Conservation (phyloP, 768 basidiomycete genomes). For the Boletus bicolor region DNA sequence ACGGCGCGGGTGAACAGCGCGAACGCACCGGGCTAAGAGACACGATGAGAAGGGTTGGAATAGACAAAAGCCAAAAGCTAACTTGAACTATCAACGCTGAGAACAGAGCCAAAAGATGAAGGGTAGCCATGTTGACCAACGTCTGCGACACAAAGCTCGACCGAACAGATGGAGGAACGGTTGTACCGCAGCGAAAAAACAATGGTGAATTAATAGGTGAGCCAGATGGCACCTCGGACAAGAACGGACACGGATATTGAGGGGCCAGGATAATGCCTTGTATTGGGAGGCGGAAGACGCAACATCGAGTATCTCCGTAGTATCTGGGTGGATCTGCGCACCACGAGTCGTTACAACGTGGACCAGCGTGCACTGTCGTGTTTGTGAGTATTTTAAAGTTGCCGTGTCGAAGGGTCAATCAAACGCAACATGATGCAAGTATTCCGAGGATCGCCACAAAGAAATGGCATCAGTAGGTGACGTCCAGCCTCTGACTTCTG, state of each 20-base stretch:
- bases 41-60: neutral
- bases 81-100: neutral
- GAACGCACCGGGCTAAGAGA: neutral
- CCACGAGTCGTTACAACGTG: no score
- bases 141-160: neutral
- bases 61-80: neutral
- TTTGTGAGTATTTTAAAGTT: no score
- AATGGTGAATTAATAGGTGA: neutral
- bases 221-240: neutral
- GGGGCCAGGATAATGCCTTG: neutral
- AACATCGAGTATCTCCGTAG: neutral
- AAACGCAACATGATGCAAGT: neutral
- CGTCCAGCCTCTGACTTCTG: neutral
- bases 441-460: neutral
- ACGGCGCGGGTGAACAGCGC: no score
- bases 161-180: no score
- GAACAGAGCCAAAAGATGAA: neutral
- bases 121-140: neutral
- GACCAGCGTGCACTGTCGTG: no score
- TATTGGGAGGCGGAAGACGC: neutral
- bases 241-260: slow-evolving; percentile 27
- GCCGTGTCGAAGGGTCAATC: neutral
- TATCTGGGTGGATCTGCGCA: neutral
- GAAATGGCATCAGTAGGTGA: neutral
- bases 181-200: neutral